Base-by-base conservation (phyloP, 352 stramenopile genomes). In the Blastocystis sp. region DNA sequence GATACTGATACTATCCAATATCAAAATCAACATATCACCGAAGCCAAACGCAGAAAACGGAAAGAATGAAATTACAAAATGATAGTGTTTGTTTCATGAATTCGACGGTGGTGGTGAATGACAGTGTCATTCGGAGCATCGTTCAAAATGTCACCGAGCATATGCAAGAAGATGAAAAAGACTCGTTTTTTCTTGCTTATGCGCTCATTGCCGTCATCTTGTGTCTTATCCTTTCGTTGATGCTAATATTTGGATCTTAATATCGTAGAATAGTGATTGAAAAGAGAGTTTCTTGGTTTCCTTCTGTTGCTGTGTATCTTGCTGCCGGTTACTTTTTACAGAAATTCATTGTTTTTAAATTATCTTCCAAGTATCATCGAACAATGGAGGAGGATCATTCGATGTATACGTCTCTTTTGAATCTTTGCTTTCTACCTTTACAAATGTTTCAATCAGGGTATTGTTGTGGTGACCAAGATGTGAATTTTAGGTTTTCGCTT, bases 131-230 rank as follows among this genome's bases (percentile, higher is more conserved):
- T 74, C 27, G 63, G 6, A 46, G 39, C 39, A 78, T 78, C 42
- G 66, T 58, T 29, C 27, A 78, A 49, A 78, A 78, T 32, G 66
- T 78, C 12, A 78, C 66, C n/a, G 35, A 56, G 24, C 66, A 78
- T 29, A n/a, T 78, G 12, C 66, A 78, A 29, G 66, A 78, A 29
- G 66, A 78, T 56, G 66, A 78, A 78, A 78, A 78, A 49, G 66
- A 78, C 66, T 78, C 66, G 14, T 56, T 78, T 58, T 16, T 78
- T 19, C 46, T 78, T 9, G 35, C 66, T 12, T 78, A 78, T 56
- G 35, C 66, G 21, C 39, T 78, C 12, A 4, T 78, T 5, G 66
- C 66, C 9, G 12, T 78, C 9, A 16, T 78, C 19, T 11, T 46
- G 24, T 78, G 66, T 29, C 39, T 78, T 21, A 24, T 78, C 5